Evolutionary conservation across 495 filamentous ascomycete genomes (phyloP).

Genomic region (Penicillium nucicola): DNA sequence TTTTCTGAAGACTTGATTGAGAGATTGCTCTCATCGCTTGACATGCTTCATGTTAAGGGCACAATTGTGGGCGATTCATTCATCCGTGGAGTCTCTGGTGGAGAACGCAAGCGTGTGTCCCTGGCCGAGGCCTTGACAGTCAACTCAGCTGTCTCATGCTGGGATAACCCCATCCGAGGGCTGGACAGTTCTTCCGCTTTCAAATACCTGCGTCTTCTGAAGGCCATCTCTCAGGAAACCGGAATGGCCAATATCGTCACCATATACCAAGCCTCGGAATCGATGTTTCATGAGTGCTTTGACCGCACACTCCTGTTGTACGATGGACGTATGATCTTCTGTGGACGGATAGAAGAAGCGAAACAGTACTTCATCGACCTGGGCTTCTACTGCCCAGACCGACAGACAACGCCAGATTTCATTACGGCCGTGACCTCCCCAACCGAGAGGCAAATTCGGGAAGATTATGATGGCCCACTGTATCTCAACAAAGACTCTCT

Average conservation of each 20-base stretch:
- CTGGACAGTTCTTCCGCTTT: background rate
- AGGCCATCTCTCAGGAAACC: background rate
- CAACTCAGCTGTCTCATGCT: background rate
- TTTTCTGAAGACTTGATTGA: background rate
- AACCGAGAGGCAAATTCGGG: background rate
- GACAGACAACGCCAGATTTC: background rate
- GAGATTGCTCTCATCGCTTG: background rate
- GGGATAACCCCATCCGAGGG: background rate
- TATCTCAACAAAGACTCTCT: background rate
- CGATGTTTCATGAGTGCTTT: background rate
- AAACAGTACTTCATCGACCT: background rate
- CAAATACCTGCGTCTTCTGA: background rate
- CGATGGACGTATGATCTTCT: background rate
- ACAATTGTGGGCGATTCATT: background rate
- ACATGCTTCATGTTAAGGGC: background rate
- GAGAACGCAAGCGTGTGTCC: background rate
- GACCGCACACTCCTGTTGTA: background rate
- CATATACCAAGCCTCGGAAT: background rate
- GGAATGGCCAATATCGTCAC: background rate
- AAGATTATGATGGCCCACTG: background rate
- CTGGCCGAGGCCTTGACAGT: background rate
- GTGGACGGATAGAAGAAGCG: background rate
- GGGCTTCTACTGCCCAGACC: background rate
- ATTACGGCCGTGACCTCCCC: background rate
- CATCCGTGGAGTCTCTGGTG: background rate